phyloP scores from a whole-genome alignment of 768 basidiomycete genomes.

The Suillus luteus region DNA sequence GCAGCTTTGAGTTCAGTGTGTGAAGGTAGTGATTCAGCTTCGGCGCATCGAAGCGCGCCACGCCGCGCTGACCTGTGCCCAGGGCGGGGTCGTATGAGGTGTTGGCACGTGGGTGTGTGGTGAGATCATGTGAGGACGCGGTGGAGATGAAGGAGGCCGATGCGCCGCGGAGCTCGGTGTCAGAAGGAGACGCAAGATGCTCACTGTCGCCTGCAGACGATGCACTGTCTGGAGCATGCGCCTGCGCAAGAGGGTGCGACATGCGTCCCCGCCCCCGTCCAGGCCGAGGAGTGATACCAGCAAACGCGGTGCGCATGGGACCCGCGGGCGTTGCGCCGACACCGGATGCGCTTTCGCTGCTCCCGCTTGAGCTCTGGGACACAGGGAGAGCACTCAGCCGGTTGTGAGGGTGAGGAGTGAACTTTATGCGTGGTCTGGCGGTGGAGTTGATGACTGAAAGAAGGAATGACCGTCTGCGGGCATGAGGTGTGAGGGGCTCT shows the following conservation, averaged over 20 bases:
- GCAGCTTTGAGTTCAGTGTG: conserved; percentile 77
- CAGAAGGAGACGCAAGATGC: conserved; percentile 42
- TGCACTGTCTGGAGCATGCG: conserved; percentile 43
- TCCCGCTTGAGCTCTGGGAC: conserved; percentile 39
- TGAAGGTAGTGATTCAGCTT: conserved; percentile 89
- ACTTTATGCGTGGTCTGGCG: conserved; percentile 62
- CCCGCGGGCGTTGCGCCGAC: conserved; percentile 34
- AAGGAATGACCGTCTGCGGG: conserved; percentile 78
- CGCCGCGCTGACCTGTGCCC: conserved; percentile 66
- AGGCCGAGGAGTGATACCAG: conserved; percentile 65
- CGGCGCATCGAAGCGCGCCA: conserved; percentile 79
- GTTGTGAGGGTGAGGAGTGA: conserved; percentile 47
- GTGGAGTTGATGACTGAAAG: conserved; percentile 84
- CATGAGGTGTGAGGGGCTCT: conserved; percentile 63
- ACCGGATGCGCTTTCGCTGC: conserved; percentile 36
- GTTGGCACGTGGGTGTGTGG: conserved; percentile 75
- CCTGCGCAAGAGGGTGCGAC: conserved; percentile 70
- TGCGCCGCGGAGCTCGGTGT: conserved; percentile 45
- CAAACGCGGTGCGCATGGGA: conserved; percentile 55
- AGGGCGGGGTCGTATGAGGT: conserved; percentile 87
- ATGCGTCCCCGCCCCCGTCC: conserved; percentile 43
- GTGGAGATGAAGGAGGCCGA: conserved; percentile 77
- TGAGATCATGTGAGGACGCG: conserved; percentile 86
- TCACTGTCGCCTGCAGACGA: conserved; percentile 31
- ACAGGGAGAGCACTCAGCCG: conserved; percentile 66